Base-by-base conservation (phyloP, 371 early-diverging fungal genomes). In the Rhizopus stolonifer region DNA sequence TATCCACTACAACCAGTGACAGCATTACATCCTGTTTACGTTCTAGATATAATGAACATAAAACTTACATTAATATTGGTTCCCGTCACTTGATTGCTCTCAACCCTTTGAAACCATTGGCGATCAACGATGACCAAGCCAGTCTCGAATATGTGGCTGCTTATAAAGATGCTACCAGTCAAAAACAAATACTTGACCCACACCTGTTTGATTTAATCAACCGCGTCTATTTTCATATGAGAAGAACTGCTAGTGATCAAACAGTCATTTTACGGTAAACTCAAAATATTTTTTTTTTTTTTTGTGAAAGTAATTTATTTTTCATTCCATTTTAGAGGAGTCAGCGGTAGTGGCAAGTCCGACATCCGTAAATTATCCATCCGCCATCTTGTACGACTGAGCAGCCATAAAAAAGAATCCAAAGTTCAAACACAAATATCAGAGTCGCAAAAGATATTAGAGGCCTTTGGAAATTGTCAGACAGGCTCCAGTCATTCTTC, bases 281-380 rank as follows among this genome's bases (percentile, higher is more conserved):
- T 36, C 31, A 11, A 25, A 31, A 7, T 29, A 29, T 29, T 29
- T 29, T 7, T 29, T 29, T 29, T 10, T 7, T 29, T 29, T 7
- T 29, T 29, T 7, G 31, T 10, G 7, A 23, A 49, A 49, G 34
- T 33, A 36, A 19, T 43, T 25, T 46, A 38, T 43, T 26, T 49
- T 43, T 56, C 21, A 17, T 46, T 80, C 53, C 54, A 31, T 34
- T 46, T 57, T 42, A 91, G 91, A 60, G 96, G 96, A 22, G 92
- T 91, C 58, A 76, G 88, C 21, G 93, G 89, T 33, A 82, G 88
- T 40, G 96, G 96, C 52, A 95, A 94, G 72, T 84, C 91, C 7
- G 88, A 91, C 61, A 79, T 82, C 33, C 70, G 78, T 25, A 78
- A 75, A 39, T 67, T 86, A 49, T 73, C 85, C 18, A 66, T 86